Evolutionary conservation across 257 asterid species (phyloP), one percentile per base, ranked within the genome.

Genomic region (Jaltomata sinuosa): DNA sequence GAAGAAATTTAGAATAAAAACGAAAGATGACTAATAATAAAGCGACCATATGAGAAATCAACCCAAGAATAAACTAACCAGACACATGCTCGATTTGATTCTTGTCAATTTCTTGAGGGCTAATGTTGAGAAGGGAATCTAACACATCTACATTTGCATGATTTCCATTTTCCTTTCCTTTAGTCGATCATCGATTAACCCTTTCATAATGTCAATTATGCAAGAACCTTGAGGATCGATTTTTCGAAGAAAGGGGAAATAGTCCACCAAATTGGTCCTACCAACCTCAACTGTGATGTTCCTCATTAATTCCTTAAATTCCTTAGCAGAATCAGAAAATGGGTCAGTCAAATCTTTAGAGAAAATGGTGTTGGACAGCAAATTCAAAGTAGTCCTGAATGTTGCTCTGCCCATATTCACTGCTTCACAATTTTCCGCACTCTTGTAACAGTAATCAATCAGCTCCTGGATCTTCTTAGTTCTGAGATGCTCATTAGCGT

Each of bases 31-130:
- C n/a, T n/a, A n/a, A n/a, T n/a, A n/a, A n/a, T n/a, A n/a, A n/a
- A n/a, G n/a, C n/a, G n/a, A n/a, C n/a, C n/a, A n/a, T n/a, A n/a
- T n/a, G n/a, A n/a, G n/a, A n/a, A n/a, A n/a, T n/a, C n/a, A n/a
- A n/a, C n/a, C n/a, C n/a, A n/a, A n/a, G 47, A 59, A 32, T 36
- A 74, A 3, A 83, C 83, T 3, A 45, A 93, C 97, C 96, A 91
- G 22, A 91, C 87, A 94, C 1, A 61, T 90, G 93, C 83, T 93
- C 93, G 52, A 93, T 91, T 78, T 92, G 97, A 84, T 87, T 83
- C 45, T 90, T 87, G 14, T 91, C 91, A 1, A 93, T 89, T 81
- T 91, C 97, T 0, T 89, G 88, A 0, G 94, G 97, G 38, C 88
- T 85, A 32, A 86, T 80, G 9, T 79, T 40, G n/a, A 84, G 87